Percentiles rank a stretch among this genome's conserved stretches.
Conservation (phyloP, 1,284 basidiomycete genomes). For the Cutaneotrichosporon cutaneum region DNA sequence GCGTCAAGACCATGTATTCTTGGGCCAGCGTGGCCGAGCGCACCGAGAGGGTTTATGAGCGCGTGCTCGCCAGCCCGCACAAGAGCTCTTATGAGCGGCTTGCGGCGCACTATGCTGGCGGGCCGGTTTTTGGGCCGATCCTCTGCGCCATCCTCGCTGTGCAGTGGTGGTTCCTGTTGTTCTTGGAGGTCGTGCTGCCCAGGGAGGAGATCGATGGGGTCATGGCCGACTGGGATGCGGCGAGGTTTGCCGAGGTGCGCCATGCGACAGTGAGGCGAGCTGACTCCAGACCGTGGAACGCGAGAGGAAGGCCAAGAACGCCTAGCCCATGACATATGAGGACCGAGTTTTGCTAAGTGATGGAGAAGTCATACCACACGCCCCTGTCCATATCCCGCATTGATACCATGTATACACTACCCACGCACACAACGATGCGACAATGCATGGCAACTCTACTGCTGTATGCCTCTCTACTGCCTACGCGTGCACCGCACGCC, state of each 20-base stretch:
- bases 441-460: background rate
- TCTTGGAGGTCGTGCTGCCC: conserved; percentile 47
- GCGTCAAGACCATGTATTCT: conserved; percentile 78
- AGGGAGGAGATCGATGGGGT: conserved; percentile 49
- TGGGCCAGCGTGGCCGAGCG: conserved; percentile 79
- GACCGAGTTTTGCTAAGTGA: no score
- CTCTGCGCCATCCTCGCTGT: conserved; percentile 55
- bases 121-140: conserved; percentile 54
- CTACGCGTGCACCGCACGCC: background rate
- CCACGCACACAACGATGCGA: background rate
- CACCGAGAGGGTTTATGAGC: conserved; percentile 78
- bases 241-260: conserved; percentile 26
- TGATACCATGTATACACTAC: background rate
- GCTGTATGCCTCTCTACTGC: background rate
- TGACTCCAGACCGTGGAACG: conserved; percentile 7
- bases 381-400: background rate
- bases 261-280: background rate
- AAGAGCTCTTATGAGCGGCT: conserved; percentile 70
- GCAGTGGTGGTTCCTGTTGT: conserved; percentile 50
- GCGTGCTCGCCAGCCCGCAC: conserved; percentile 63
- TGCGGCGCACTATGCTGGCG: conserved; percentile 58
- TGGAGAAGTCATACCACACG: background rate
- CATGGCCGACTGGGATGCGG: conserved; percentile 27
- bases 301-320: background rate
- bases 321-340: no score